Evolutionary conservation across 306 rosid genomes (phyloP), one percentile per base, ranked within the genome.

Genomic region (Styphnolobium japonicum): DNA sequence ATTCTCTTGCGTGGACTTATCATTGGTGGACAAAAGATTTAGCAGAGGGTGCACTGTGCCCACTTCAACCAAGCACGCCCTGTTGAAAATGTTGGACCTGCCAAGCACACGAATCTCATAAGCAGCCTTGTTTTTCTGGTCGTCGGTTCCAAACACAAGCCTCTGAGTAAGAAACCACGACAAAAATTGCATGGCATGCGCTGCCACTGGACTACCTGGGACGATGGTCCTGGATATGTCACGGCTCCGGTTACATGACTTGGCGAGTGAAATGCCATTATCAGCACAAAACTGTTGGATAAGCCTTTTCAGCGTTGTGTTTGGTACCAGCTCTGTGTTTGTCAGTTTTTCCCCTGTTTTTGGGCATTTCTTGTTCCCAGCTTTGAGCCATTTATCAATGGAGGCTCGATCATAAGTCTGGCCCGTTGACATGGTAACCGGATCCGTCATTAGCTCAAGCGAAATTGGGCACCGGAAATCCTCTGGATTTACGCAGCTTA

Each of bases 381-480:
- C 89, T 55, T 81, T 73, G 4, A 94, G 85, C 98, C 98, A 94
- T 89, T 86, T 90, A 5, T 86, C 60, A 81, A 94, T 94, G 12
- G 97, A 90, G 48, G 66, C 46, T 10, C 97, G 88, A 56, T 94
- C 97, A n/a, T 90, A 94, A 33, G 98, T 94, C 52, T 94, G 98
- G 3, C 98, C 98, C 0, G 98, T 94, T 5, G 95, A 87, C 1
- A 94, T 84, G 2, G 97, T 94, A 2, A 94, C 98, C 4, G 98
- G 98, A 22, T 94, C 97, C 2, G 80, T 84, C 97, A 94, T 92
- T 16, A 88, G 31, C 61, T 92, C 97, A 0, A 94, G 90, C 0
- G 98, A 91, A 74, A 94, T 92, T 3, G 98, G 97, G 65, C 98
- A 92, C 4, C 91, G 87, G 4, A 94, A 90, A 67, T 94, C 98